phyloP scores from a whole-genome alignment of 805 yeast species.

The Candida montana region DNA sequence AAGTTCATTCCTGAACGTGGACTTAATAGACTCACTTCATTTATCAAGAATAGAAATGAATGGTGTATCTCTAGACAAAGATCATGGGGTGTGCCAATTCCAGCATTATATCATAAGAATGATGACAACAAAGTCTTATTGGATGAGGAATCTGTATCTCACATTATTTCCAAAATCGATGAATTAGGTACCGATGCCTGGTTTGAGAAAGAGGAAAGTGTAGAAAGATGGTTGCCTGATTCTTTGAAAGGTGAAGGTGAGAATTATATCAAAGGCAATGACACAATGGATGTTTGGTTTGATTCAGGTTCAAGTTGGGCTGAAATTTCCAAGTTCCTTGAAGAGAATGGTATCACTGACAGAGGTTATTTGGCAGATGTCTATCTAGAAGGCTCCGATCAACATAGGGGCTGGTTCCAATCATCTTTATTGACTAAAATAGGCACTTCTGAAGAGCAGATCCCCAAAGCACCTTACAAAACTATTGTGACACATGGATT shows the following conservation, averaged over 20 bases:
- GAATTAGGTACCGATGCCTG: conserved; percentile 70
- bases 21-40: conserved; percentile 60
- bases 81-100: conserved; percentile 97
- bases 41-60: conserved; percentile 73
- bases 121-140: conserved; percentile 60
- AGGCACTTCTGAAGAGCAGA: conserved; percentile 31
- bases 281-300: conserved; percentile 99
- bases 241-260: conserved; percentile 35
- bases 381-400: conserved; percentile 97
- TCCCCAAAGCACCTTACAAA: conserved; percentile 56
- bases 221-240: conserved; percentile 69
- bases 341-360: conserved; percentile 29
- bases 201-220: conserved; percentile 58
- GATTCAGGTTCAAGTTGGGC: conserved; percentile 96
- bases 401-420: conserved; percentile 99
- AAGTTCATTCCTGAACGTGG: conserved; percentile 74
- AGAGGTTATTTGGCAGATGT: conserved; percentile 61
- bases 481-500: conserved; percentile 90
- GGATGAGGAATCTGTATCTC: conserved; percentile 48
- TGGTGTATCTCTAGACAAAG: conserved; percentile 99
- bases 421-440: conserved; percentile 80
- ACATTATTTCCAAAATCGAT: conserved; percentile 51
- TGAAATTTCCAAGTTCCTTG: conserved; percentile 37
- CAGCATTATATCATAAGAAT: conserved; percentile 59
- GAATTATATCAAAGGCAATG: conserved; percentile 60